These are phyloP conservation scores for Prototheca wickerhamii DNA, from an alignment of 163 green algal species.

Conservation along the genomic window DNA sequence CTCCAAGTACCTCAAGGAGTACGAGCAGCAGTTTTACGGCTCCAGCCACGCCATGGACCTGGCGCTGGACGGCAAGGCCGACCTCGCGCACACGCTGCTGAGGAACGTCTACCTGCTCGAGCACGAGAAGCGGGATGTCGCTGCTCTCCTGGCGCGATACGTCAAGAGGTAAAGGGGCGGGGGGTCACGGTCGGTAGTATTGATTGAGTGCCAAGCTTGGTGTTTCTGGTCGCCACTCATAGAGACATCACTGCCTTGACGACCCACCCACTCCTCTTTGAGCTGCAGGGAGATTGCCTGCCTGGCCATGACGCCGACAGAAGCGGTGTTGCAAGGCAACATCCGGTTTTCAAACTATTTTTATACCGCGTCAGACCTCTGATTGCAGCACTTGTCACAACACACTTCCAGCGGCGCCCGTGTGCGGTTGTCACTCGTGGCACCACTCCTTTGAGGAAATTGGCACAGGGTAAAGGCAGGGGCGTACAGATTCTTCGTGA, in stretches of 20 bases:
- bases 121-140: constrained; percentile 9
- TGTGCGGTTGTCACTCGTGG: too few relatives aligned
- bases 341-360: constrained; percentile 31
- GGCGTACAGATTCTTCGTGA: too few relatives aligned
- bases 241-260: neutral
- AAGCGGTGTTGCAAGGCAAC: constrained; percentile 35
- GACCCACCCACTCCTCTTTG: too few relatives aligned
- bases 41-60: constrained; percentile 53
- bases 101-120: constrained; percentile 50
- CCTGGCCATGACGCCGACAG: constrained; percentile 35
- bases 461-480: too few relatives aligned
- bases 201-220: neutral
- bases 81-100: constrained; percentile 30
- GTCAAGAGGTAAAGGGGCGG: constrained; percentile 22
- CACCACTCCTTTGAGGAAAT: too few relatives aligned
- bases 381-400: neutral
- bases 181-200: neutral
- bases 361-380: neutral
- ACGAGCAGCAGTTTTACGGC: constrained; percentile 70
- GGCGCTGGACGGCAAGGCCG: constrained; percentile 17
- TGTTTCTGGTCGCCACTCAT: neutral
- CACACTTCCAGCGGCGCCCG: too few relatives aligned
- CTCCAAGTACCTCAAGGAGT: constrained; percentile 49
- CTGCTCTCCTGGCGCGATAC: constrained; percentile 32
- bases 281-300: constrained; percentile 44